Base-by-base conservation (phyloP, 352 stramenopile species). In the Nothophytophthora sp. region DNA sequence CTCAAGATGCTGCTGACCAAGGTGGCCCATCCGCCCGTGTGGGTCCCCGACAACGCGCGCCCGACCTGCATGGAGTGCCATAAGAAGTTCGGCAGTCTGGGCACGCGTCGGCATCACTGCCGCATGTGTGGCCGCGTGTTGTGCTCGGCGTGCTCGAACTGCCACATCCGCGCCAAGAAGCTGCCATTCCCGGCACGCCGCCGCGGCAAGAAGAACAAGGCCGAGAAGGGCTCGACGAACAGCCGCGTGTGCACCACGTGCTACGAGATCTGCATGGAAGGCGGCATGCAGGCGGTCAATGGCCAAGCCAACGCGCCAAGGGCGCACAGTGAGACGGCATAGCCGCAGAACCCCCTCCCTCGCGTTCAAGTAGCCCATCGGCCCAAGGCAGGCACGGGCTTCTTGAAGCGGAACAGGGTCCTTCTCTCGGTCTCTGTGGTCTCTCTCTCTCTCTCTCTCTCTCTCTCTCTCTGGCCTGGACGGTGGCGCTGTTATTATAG, bases 161-260 rank as follows among this genome's bases (percentile, higher is more conserved):
- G 61, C 48, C 50, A 78, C 18, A 35, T 90, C 34, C 85, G 81
- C 38, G 58, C 42, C 42, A 73, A 69, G 60, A 65, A 77, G 43
- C 56, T 73, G 41, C 67, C 61, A 43, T 72, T 67, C 36, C 38
- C 45, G 44, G 68, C 70, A 11, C 74, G 61, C 34, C 60, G 79
- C 43, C 70, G 67, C 22, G 60, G 65, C 37, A 90, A 86, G 55
- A 77, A 82, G 54, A 76, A 81, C 47, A 65, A 86, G 52, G 49
- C 63, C 3, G 63, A 70, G 27, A 77, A 67, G 48, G 60, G 36
- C 55, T 56, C 53, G 32, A 75, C 81, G 49, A 83, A 81, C 39
- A 70, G 73, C 40, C 82, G 82, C 37, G 74, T 90, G 40, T 93
- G 82, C 57, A 84, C 75, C 29, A 81, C 78, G 64, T 93, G 82